Evolutionary conservation across 2,329 filamentous ascomycete species (phyloP).

Genomic region (Chalara sp.): DNA sequence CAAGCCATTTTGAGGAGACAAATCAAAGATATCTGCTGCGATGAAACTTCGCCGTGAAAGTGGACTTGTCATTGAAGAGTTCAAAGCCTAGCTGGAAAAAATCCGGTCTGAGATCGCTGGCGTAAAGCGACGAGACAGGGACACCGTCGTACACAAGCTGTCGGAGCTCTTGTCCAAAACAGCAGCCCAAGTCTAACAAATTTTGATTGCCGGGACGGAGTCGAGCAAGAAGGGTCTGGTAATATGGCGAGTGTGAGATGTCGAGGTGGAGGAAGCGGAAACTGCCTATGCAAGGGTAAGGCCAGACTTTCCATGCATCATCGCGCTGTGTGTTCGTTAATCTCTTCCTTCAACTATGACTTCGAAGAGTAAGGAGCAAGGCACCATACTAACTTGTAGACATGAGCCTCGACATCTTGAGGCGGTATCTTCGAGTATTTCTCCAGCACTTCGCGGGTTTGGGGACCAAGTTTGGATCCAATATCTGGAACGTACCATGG

Average conservation of each 20-base stretch:
- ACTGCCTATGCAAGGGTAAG: neutral
- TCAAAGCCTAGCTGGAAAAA: constrained; percentile 30
- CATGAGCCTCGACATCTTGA: constrained; percentile 10
- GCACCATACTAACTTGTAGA: constrained; percentile 1
- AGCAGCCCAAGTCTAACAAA: constrained; percentile 30
- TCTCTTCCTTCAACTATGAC: neutral
- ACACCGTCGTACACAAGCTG: constrained; percentile 29
- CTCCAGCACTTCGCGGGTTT: constrained; percentile 8
- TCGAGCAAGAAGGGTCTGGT: neutral
- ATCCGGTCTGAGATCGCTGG: constrained; percentile 24
- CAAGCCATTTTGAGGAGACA: constrained; percentile 15
- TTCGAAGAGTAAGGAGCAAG: neutral
- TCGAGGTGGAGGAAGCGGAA: neutral
- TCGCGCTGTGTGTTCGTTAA: neutral
- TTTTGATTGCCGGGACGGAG: neutral
- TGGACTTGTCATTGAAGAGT: constrained; percentile 29
- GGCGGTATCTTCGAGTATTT: constrained; percentile 12
- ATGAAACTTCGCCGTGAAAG: constrained; percentile 27
- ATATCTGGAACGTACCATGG: constrained; percentile 11
- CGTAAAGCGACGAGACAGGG: constrained; percentile 22
- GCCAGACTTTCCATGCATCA: neutral
- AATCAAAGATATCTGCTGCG: constrained; percentile 25
- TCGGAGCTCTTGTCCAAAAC: constrained; percentile 32
- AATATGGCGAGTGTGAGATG: neutral
- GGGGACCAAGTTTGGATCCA: constrained; percentile 2